Conservation (phyloP, 768 basidiomycete species). For the Rubroboletus satanas region DNA sequence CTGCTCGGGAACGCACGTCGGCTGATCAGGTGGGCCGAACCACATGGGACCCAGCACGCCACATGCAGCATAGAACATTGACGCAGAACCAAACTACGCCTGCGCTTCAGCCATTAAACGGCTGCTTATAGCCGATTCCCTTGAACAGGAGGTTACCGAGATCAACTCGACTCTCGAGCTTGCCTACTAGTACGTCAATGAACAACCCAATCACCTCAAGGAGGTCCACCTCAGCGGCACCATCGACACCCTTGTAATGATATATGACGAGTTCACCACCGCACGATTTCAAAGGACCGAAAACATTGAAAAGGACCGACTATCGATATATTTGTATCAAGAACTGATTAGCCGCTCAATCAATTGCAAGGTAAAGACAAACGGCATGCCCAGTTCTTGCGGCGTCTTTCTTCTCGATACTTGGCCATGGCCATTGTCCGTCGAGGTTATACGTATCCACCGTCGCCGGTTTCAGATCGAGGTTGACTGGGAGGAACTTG, state of each 20-base stretch:
- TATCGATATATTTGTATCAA: slow-evolving; percentile 39
- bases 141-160: neutral
- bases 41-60: neutral
- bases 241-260: neutral
- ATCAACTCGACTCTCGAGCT: neutral
- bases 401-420: slow-evolving; percentile 47
- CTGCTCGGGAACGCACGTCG: slow-evolving; percentile 8
- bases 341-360: slow-evolving; percentile 69
- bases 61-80: neutral
- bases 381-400: slow-evolving; percentile 72
- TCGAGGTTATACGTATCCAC: slow-evolving; percentile 21
- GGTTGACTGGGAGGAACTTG: slow-evolving; percentile 37
- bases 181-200: slow-evolving; percentile 1
- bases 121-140: neutral
- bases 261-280: neutral
- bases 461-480: slow-evolving; percentile 37
- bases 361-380: slow-evolving; percentile 41
- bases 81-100: neutral
- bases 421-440: slow-evolving; percentile 16
- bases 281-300: neutral
- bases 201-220: neutral
- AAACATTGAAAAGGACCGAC: neutral
- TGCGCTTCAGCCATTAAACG: neutral
- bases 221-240: neutral
- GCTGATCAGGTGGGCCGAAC: neutral